Conservation (phyloP, 768 basidiomycete species). For the Mycena filopes region DNA sequence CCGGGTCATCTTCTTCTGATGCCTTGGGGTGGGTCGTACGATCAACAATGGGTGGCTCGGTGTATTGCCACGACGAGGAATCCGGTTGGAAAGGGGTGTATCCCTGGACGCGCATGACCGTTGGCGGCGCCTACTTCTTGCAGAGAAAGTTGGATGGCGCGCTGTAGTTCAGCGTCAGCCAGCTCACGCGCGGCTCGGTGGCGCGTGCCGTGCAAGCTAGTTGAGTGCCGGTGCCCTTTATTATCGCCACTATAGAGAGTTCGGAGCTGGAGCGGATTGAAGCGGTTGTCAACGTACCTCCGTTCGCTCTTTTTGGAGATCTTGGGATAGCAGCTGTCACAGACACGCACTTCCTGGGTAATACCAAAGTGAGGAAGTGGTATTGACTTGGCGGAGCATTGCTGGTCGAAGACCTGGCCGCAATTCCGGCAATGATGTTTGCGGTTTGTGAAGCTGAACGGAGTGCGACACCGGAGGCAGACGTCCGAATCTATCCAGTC, state of each 20-base stretch:
- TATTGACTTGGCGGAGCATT: slow-evolving; percentile 87
- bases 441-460: slow-evolving; percentile 95
- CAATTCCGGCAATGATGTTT: slow-evolving; percentile 99
- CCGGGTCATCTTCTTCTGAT: slow-evolving; percentile 90
- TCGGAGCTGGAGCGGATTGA: neutral
- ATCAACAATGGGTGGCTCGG: slow-evolving; percentile 79
- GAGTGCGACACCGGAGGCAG: slow-evolving; percentile 90
- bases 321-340: slow-evolving; percentile 90
- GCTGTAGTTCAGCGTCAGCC: slow-evolving; percentile 89
- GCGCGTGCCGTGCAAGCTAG: slow-evolving; percentile 63
- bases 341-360: slow-evolving; percentile 90
- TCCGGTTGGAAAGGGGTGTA: slow-evolving; percentile 76
- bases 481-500: slow-evolving; percentile 98
- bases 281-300: slow-evolving; percentile 48
- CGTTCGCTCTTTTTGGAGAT: slow-evolving; percentile 72
- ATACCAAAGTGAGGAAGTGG: slow-evolving; percentile 95
- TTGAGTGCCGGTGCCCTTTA: slow-evolving; percentile 64
- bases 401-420: slow-evolving; percentile 95
- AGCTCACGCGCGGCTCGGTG: slow-evolving; percentile 69
- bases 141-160: slow-evolving; percentile 92
- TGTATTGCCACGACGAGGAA: slow-evolving; percentile 64
- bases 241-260: slow-evolving; percentile 48
- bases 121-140: slow-evolving; percentile 73
- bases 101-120: slow-evolving; percentile 63
- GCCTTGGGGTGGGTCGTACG: slow-evolving; percentile 55